Evolutionary conservation across 176 grass and related monocot species (phyloP), one percentile per base, ranked within the genome.

Genomic region (Rhynchospora pubera): DNA sequence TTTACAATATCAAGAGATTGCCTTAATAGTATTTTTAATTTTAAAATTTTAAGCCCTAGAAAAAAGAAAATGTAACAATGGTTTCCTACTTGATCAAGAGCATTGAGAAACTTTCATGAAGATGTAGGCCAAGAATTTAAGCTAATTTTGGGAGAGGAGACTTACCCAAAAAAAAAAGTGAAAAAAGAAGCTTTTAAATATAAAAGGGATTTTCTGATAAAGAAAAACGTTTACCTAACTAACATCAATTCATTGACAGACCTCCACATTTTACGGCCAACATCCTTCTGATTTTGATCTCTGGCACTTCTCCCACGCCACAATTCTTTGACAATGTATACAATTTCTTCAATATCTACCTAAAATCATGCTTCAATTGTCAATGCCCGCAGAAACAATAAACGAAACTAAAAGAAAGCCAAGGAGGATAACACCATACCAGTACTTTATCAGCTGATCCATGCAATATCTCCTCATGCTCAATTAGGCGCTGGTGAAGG

Each of bases 271-370:
- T 93, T 93, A 58, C 87, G 87, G 21, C 92, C 92, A 88, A 86
- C 83, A 23, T 91, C 87, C 84, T 89, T 94, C 83, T 86, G 59
- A 32, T 73, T 93, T 91, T 98, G 91, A 46, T 93, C 96, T 87
- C 92, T 91, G 66, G 92, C 92, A 90, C 92, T 98, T 91, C 96
- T 83, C 55, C 96, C 96, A 87, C 18, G 86, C 96, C 96, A 98
- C 52, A 98, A 84, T 81, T 98, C 96, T 91, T 98, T 98, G 51
- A 98, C 91, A 66, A 95, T 46, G 77, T 95, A 98, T 90, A 94
- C 91, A 65, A 91, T 84, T 65, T 98, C 96, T 90, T 94, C 90
- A 85, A 89, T 85, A 91, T 93, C 96, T 51, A 98, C 91, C 96
- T 98, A 82, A 80, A 79, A 84, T 75, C 15, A 53, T 24, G 71